Conservation (phyloP, 2,329 filamentous ascomycete genomes). For the Fonsecaea multimorphosa region DNA sequence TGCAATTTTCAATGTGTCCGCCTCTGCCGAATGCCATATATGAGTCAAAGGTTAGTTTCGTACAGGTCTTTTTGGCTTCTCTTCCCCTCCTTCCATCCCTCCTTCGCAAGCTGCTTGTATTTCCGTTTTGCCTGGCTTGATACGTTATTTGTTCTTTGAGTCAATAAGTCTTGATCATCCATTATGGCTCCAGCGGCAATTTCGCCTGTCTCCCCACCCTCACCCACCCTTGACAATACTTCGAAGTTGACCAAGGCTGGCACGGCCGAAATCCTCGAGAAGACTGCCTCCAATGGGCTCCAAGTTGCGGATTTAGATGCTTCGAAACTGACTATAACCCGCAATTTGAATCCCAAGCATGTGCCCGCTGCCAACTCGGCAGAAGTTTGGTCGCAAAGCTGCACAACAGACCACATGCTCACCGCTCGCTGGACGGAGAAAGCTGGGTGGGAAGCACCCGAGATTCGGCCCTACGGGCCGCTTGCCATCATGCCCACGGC, state of each 20-base stretch:
- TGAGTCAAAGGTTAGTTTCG: constrained; percentile 28
- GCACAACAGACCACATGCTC: constrained; percentile 87
- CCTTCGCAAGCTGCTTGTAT: background rate
- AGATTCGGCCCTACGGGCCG: constrained; percentile 77
- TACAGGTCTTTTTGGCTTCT: background rate
- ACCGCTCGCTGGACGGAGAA: constrained; percentile 70
- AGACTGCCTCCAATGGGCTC: constrained; percentile 31
- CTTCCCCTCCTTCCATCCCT: background rate
- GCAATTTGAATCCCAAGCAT: constrained; percentile 44
- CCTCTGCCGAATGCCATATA: constrained; percentile 18
- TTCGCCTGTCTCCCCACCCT: constrained; percentile 29
- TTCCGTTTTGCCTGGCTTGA: background rate
- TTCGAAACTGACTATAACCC: constrained; percentile 49
- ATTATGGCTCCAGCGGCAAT: constrained; percentile 37
- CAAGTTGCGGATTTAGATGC: constrained; percentile 46
- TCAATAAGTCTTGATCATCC: background rate
- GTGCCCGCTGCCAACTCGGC: constrained; percentile 49
- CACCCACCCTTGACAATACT: constrained; percentile 32
- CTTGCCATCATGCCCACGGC: constrained; percentile 80
- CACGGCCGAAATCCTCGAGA: constrained; percentile 32
- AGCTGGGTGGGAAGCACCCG: constrained; percentile 74
- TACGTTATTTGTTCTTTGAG: background rate
- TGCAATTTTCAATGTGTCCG: background rate
- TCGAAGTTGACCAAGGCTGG: constrained; percentile 38
- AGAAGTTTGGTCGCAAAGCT: constrained; percentile 48